Base-by-base conservation (phyloP, 805 yeast genomes). In the Myxozyma geophila region DNA sequence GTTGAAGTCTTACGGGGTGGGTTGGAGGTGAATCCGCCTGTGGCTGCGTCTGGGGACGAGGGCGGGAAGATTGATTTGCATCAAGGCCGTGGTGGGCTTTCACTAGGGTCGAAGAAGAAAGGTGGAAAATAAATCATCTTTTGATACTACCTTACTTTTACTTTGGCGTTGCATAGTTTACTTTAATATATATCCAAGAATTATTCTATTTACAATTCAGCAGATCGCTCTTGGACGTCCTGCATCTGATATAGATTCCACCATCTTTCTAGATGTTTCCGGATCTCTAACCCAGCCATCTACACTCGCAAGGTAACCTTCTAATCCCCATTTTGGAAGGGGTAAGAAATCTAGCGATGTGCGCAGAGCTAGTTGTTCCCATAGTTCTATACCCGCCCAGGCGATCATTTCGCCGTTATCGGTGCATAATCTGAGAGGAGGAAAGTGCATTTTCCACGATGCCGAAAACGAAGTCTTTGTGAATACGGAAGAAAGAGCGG, bases 371-470 rank as follows among this genome's bases (percentile, higher is more conserved):
- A 82, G 81, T 17, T 73, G 69, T 73, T 92, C 97, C 72, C 78
- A 88, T 19, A 92, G 76, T 74, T 93, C 97, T 8, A 93, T 90
- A 0, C 98, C 99, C 0, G 98, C 96, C 86, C 96, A 90, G 0
- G 97, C 99, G 58, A 95, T 95, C 99, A 95, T 95, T 1, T 91
- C 84, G 0, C 98, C 96, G 74, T 95, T 95, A 72, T 95, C 99
- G 0, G 98, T 91, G 73, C 99, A 95, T 64, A 92, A 77, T 1
- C 81, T 76, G 1, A 86, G 78, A 21, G 84, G 85, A 0, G 98
- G 97, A 70, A 86, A 90, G 44, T 63, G 64, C 35, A 62, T 35
- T 13, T 41, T 40, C 62, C 56, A 54, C 23, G 47, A 43, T 8
- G 2, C 21, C 28, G 28, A 28, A 28, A 28, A 43, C 17, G 6